Percentiles rank a stretch among this genome's conserved stretches.
Conservation (phyloP, 2,329 filamentous ascomycete species). For the Conoideocrella luteorostrata region DNA sequence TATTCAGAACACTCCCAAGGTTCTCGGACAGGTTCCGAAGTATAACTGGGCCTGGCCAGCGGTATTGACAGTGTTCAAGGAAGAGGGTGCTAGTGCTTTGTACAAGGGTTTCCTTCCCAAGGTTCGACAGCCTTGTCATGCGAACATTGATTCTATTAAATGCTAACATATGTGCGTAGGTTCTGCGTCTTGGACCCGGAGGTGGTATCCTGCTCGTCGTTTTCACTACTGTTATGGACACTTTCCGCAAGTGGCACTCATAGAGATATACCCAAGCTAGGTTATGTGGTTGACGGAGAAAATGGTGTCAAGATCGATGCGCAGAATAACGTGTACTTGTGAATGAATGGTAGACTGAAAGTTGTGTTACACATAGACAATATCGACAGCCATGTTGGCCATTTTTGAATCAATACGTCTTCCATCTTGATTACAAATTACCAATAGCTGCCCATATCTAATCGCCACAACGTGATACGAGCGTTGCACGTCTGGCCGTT, state of each 20-base stretch:
- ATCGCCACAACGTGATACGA: too few species aligned
- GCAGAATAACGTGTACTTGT: background rate
- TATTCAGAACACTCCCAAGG: conserved; percentile 87
- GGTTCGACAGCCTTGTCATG: conserved; percentile 56
- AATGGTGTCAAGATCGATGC: background rate
- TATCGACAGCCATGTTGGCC: background rate
- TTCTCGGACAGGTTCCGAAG: conserved; percentile 77
- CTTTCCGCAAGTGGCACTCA: conserved; percentile 62
- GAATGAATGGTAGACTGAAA: background rate
- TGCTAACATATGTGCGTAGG: conserved; percentile 18
- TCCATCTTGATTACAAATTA: background rate
- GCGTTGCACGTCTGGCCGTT: too few species aligned
- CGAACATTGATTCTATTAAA: conserved; percentile 1
- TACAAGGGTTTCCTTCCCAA: conserved; percentile 99
- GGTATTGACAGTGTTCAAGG: conserved; percentile 77
- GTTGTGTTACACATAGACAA: conserved; percentile 3
- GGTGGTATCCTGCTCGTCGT: conserved; percentile 73
- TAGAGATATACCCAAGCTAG: background rate
- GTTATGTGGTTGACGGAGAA: background rate
- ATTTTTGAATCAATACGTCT: background rate
- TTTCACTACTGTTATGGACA: conserved; percentile 85
- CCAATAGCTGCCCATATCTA: too few species aligned
- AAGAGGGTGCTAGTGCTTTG: conserved; percentile 85
- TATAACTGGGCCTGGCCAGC: conserved; percentile 98
- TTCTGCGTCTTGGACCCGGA: conserved; percentile 46